phyloP scores from a whole-genome alignment of 2,329 filamentous ascomycete genomes.

The Ascochyta clinopodiicola region DNA sequence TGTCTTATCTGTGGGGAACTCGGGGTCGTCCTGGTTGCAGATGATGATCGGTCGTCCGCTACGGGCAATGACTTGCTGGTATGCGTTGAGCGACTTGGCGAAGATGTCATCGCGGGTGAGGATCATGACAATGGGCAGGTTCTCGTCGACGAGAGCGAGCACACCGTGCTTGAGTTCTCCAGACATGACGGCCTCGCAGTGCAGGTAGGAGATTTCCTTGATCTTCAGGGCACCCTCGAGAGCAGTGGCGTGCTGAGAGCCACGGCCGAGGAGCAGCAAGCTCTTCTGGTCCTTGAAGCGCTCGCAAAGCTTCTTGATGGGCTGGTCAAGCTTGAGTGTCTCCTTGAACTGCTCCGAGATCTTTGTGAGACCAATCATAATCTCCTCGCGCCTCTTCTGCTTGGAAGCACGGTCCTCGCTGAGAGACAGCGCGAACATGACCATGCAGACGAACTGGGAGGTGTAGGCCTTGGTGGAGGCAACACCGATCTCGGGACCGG shows the following conservation, averaged over 20 bases:
- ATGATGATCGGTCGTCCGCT: constrained; percentile 97
- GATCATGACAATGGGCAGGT: constrained; percentile 99
- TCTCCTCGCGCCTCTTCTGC: constrained; percentile 87
- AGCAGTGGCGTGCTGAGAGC: constrained; percentile 95
- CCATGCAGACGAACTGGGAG: constrained; percentile 98
- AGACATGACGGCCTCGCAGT: constrained; percentile 99
- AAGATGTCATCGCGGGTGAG: constrained; percentile 95
- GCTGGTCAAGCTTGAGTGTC: constrained; percentile 87
- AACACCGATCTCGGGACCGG: constrained; percentile 97
- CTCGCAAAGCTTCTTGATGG: constrained; percentile 92
- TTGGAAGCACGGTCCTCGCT: constrained; percentile 97
- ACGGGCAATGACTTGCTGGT: constrained; percentile 98
- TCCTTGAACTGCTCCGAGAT: constrained; percentile 91
- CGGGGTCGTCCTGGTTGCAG: constrained; percentile 87
- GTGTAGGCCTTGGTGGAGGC: constrained; percentile 99
- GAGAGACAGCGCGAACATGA: constrained; percentile 97
- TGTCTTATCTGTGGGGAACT: constrained; percentile 86
- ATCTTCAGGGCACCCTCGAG: constrained; percentile 98
- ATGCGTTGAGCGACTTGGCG: constrained; percentile 98
- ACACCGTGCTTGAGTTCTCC: constrained; percentile 99
- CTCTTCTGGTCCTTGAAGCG: constrained; percentile 99
- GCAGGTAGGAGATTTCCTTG: constrained; percentile 99
- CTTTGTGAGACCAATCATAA: constrained; percentile 89
- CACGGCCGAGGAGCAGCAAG: constrained; percentile 88
- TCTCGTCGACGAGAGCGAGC: constrained; percentile 94